phyloP scores from a whole-genome alignment of 2,329 filamentous ascomycete species.

The Penicillium sp. region DNA sequence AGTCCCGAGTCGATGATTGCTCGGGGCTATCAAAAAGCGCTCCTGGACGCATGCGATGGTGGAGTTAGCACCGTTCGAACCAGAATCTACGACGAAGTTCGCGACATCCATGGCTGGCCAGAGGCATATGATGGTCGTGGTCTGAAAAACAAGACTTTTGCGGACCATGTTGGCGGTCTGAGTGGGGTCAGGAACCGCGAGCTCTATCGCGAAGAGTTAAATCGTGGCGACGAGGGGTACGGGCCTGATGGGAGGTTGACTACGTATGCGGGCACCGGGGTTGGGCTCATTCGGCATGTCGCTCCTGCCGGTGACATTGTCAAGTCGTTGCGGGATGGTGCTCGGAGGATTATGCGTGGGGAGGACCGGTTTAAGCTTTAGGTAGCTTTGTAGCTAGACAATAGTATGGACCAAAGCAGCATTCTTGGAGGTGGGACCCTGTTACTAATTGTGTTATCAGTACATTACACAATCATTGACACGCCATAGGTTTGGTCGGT shows the following conservation, averaged over 20 bases:
- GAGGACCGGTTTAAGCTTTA: too few species aligned
- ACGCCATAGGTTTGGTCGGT: too few species aligned
- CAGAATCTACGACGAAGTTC: slow-evolving; percentile 58
- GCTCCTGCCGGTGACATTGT: slow-evolving; percentile 56
- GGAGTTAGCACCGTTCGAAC: slow-evolving; percentile 56
- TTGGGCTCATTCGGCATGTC: slow-evolving; percentile 61
- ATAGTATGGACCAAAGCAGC: too few species aligned
- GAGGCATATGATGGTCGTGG: slow-evolving; percentile 61
- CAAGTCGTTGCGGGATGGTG: too few species aligned
- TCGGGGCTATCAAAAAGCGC: slow-evolving; percentile 55
- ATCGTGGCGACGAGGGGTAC: slow-evolving; percentile 59
- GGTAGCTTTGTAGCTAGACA: too few species aligned
- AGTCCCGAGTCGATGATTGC: slow-evolving; percentile 54
- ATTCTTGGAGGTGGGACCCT: too few species aligned
- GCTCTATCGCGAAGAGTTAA: slow-evolving; percentile 54
- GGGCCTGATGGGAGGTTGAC: slow-evolving; percentile 61
- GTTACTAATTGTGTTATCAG: too few species aligned
- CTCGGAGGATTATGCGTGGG: too few species aligned
- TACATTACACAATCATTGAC: too few species aligned
- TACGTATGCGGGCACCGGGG: slow-evolving; percentile 66
- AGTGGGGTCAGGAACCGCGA: slow-evolving; percentile 46
- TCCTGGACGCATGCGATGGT: slow-evolving; percentile 57
- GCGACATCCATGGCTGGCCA: slow-evolving; percentile 65
- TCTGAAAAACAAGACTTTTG: slow-evolving; percentile 60
- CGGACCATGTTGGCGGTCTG: slow-evolving; percentile 46